phyloP scores from a whole-genome alignment of 495 filamentous ascomycete genomes.

The Letharia columbiana region DNA sequence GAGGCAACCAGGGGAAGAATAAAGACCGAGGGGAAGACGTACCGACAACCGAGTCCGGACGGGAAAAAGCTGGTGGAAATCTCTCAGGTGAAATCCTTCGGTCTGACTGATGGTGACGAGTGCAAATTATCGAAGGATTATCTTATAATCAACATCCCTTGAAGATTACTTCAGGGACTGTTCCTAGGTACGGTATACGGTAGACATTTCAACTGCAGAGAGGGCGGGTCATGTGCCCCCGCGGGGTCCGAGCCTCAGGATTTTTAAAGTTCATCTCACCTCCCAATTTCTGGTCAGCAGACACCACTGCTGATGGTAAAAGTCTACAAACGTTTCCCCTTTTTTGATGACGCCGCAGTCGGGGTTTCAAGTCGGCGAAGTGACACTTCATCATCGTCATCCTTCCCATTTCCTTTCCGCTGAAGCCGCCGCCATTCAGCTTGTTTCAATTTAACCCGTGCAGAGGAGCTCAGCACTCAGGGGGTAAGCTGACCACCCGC shows the following conservation, averaged over 20 bases:
- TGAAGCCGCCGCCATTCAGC: background rate
- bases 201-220: background rate
- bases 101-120: background rate
- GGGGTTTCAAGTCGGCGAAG: background rate
- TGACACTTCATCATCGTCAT: background rate
- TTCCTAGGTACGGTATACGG: too few relatives aligned
- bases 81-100: background rate
- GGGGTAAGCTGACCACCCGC: background rate
- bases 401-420: background rate
- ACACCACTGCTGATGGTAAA: background rate
- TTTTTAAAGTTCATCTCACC: background rate
- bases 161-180: too few relatives aligned
- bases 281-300: background rate
- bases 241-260: slow-evolving; percentile 1
- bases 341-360: background rate
- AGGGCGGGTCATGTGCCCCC: background rate
- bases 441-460: background rate
- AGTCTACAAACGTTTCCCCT: background rate
- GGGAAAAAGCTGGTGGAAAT: background rate
- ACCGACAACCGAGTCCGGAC: too few relatives aligned
- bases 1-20: background rate
- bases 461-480: background rate
- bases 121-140: too few relatives aligned
- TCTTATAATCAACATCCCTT: too few relatives aligned
- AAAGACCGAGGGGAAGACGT: background rate